Conservation (phyloP, 2,329 filamentous ascomycete species). For the Lachnellula cervina region DNA sequence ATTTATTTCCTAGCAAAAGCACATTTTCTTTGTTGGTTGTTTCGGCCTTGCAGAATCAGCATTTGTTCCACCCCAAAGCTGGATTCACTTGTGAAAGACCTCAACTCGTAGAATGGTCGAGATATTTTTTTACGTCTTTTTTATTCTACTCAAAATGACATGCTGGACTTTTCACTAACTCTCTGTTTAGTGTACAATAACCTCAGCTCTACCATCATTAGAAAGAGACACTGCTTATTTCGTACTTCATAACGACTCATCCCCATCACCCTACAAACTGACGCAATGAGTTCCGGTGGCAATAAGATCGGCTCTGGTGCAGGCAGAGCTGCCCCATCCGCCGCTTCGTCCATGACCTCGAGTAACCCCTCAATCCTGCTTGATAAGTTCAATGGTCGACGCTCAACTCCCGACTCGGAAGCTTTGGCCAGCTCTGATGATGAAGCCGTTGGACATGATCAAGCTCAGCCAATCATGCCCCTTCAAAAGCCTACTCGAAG, state of each 20-base stretch:
- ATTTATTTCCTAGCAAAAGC: too few relatives aligned
- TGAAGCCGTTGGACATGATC: slow-evolving; percentile 64
- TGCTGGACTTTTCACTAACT: background rate
- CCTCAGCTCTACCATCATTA: background rate
- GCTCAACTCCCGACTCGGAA: slow-evolving; percentile 90
- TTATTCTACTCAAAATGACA: background rate
- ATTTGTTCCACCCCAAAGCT: too few relatives aligned
- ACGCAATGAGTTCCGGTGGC: slow-evolving; percentile 21
- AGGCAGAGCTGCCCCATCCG: slow-evolving; percentile 44
- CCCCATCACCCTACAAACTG: background rate
- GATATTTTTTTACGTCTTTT: background rate
- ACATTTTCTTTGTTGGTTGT: too few relatives aligned
- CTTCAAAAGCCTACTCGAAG: slow-evolving; percentile 62
- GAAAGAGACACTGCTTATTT: too few relatives aligned
- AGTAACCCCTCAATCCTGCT: slow-evolving; percentile 62
- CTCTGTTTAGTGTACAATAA: background rate
- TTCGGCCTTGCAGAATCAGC: too few relatives aligned
- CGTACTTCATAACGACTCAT: background rate
- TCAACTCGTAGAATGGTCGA: background rate
- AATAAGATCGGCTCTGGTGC: slow-evolving; percentile 16
- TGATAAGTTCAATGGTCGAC: slow-evolving; percentile 72
- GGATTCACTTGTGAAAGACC: too few relatives aligned
- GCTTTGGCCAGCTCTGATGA: slow-evolving; percentile 92
- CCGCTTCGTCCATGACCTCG: slow-evolving; percentile 44
- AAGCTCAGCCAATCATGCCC: slow-evolving; percentile 42